A percentile compares a stretch with the other conserved stretches of the same genome.
These are phyloP conservation scores for Penicillium sp. DNA, from an alignment of 2,329 filamentous ascomycete genomes.

Conservation along the genomic window DNA sequence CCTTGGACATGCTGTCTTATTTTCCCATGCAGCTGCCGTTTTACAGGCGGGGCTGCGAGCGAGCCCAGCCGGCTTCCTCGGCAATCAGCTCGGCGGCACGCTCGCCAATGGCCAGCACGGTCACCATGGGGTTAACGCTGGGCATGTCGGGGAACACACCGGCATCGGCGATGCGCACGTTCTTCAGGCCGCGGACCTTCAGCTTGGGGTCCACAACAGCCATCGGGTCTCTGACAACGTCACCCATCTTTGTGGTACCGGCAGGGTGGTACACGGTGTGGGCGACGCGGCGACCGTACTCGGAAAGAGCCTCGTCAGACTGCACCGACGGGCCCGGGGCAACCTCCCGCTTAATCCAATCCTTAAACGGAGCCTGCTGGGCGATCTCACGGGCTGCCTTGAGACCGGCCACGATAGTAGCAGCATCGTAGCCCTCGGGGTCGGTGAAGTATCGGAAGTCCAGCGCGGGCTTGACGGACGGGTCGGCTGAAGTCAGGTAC, in stretches of 20 bases:
- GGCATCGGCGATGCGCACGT: conserved; percentile 74
- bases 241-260: conserved; percentile 86
- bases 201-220: conserved; percentile 76
- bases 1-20: not conserved
- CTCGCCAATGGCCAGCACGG: conserved; percentile 77
- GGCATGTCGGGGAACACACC: conserved; percentile 85
- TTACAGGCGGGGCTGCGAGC: conserved; percentile 51
- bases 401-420: conserved; percentile 71
- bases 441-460: conserved; percentile 90
- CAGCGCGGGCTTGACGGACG: conserved; percentile 70
- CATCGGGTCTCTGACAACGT: conserved; percentile 59
- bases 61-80: conserved; percentile 62
- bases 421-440: conserved; percentile 75
- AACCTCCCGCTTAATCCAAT: conserved; percentile 77
- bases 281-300: conserved; percentile 73
- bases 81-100: conserved; percentile 77
- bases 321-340: conserved; percentile 68
- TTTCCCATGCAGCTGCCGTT: not conserved
- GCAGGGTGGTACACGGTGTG: conserved; percentile 89
- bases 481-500: conserved; percentile 70
- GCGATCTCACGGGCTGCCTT: conserved; percentile 71
- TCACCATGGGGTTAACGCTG: conserved; percentile 85
- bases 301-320: conserved; percentile 71
- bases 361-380: conserved; percentile 67
- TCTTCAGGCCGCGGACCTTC: conserved; percentile 65